Evolutionary conservation across 225 moss, liverwort and hornwort species (phyloP).

Genomic region (Pseudisothecium myosuroides): DNA sequence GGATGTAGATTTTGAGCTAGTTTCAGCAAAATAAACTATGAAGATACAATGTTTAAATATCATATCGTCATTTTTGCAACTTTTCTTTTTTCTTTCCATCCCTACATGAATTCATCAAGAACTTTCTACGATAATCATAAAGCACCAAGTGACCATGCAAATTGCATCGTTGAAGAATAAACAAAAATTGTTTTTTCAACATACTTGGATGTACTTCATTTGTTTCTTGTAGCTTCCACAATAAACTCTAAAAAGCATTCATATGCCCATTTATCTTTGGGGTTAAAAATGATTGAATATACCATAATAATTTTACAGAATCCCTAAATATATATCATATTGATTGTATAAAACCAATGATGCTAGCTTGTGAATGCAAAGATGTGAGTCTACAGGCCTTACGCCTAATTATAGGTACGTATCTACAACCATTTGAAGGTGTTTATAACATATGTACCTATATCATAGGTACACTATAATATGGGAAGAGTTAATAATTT

Average conservation of each 20-base stretch:
- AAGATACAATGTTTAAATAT: no score
- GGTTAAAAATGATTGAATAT: background rate
- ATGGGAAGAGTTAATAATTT: no score
- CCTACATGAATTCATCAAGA: rapidly evolving
- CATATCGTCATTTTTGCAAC: no score
- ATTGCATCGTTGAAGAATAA: background rate
- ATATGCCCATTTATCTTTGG: rapidly evolving
- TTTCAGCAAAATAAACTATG: background rate
- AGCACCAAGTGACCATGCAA: no score
- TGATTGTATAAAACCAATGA: background rate
- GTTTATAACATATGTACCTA: no score
- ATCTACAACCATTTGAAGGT: no score
- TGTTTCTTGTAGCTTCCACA: rapidly evolving
- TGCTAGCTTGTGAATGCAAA: no score
- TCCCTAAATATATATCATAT: background rate
- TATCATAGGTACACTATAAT: no score
- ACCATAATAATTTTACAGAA: no score
- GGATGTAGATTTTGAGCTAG: background rate
- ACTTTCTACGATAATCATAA: background rate
- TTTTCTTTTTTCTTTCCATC: background rate
- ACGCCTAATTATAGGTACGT: no score
- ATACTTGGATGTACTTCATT: background rate
- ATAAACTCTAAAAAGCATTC: background rate
- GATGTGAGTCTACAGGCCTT: no score
- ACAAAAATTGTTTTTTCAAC: background rate